Conservation (phyloP, 257 asterid species). For the Verbena officinalis region DNA sequence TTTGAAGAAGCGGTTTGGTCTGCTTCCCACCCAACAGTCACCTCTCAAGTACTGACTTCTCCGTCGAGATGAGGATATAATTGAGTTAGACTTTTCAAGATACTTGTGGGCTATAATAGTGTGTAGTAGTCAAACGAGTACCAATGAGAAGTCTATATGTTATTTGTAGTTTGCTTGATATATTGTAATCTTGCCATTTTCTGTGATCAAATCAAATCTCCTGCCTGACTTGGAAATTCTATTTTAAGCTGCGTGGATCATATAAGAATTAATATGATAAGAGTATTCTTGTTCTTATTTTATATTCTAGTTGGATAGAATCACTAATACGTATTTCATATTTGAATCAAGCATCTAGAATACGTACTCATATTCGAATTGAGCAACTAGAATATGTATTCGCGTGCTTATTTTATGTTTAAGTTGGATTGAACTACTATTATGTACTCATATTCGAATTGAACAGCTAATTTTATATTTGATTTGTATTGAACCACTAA, state of each 20-base stretch:
- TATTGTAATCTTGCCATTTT: background rate
- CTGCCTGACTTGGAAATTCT: background rate
- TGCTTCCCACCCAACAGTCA: slow-evolving; percentile 80
- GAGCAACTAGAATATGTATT: too few relatives aligned
- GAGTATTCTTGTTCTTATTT: too few relatives aligned
- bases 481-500: too few relatives aligned
- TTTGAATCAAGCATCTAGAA: too few relatives aligned
- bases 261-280: too few relatives aligned
- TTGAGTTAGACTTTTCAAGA: background rate
- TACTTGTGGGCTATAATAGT: slow-evolving; percentile 5
- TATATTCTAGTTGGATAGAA: too few relatives aligned
- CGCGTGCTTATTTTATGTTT: too few relatives aligned
- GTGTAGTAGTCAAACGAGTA: background rate
- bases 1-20: slow-evolving; percentile 82
- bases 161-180: background rate
- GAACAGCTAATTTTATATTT: too few relatives aligned
- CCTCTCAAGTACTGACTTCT: slow-evolving; percentile 61
- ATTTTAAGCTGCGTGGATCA: background rate
- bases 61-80: background rate
- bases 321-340: too few relatives aligned
- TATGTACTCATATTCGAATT: too few relatives aligned
- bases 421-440: too few relatives aligned
- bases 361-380: too few relatives aligned
- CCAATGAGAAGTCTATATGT: background rate
- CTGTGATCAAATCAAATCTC: background rate